These are phyloP conservation scores for Parsonsia alboflavescens DNA, from an alignment of 257 asterid species.

Conservation along the genomic window DNA sequence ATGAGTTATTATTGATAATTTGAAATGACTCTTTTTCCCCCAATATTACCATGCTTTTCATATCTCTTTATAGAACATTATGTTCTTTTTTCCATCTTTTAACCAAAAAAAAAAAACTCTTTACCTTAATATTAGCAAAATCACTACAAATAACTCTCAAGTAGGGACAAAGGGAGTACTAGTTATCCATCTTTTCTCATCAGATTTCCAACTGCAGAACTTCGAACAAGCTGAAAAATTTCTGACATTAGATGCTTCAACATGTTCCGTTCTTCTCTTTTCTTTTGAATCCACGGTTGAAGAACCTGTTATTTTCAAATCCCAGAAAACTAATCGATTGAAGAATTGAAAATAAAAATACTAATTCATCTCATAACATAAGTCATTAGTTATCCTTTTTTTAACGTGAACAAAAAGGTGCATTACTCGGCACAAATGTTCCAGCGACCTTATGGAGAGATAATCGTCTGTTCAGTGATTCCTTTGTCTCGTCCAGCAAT, in stretches of 20 bases:
- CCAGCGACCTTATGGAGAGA: conserved; percentile 42
- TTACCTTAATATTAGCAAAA: no score
- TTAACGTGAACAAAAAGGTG: neutral
- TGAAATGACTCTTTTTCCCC: no score
- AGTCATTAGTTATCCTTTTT: no score
- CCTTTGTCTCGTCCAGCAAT: conserved; percentile 56
- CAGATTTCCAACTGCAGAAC: conserved; percentile 35
- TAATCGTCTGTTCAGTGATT: conserved; percentile 42
- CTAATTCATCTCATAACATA: no score
- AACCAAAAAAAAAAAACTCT: no score
- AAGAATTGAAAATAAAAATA: neutral
- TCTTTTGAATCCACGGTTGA: conserved; percentile 53
- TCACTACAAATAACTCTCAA: no score
- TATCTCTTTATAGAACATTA: no score
- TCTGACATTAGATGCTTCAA: conserved; percentile 36
- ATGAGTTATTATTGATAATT: no score
- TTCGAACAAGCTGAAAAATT: conserved; percentile 31
- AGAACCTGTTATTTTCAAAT: conserved; percentile 31
- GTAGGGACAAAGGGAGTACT: no score
- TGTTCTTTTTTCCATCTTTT: no score
- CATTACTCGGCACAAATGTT: conserved; percentile 39
- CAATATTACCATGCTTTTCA: no score
- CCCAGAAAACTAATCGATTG: neutral
- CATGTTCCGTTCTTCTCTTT: conserved; percentile 33
- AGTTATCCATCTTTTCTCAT: conserved; percentile 38